Evolutionary conservation across 2,329 filamentous ascomycete species (phyloP).

Genomic region (Stemphylium vesicarium): DNA sequence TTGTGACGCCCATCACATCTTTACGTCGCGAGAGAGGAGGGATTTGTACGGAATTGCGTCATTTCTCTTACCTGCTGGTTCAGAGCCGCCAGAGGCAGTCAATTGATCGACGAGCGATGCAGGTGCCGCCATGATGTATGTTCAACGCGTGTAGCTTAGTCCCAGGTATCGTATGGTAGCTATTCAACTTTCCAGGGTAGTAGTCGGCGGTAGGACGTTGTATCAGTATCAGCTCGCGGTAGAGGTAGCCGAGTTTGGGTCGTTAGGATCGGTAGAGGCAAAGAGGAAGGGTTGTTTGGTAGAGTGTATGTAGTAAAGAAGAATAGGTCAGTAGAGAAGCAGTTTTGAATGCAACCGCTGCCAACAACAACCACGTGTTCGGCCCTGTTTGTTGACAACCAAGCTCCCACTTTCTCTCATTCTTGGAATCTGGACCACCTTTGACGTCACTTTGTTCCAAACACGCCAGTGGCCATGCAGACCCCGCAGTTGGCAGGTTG

Average conservation of each 20-base stretch:
- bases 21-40: too few species aligned
- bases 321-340: neutral
- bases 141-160: neutral
- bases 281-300: neutral
- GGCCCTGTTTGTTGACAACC: constrained; percentile 1
- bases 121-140: constrained; percentile 10
- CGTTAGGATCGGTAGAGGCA: neutral
- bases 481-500: constrained; percentile 7
- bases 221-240: too few species aligned
- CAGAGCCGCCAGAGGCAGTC: constrained; percentile 51
- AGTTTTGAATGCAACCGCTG: neutral
- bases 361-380: constrained; percentile 1
- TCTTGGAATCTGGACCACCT: neutral
- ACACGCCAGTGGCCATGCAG: neutral
- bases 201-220: too few species aligned
- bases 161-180: neutral
- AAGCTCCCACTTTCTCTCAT: neutral
- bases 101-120: constrained; percentile 47
- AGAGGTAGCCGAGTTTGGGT: too few species aligned
- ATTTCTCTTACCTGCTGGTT: constrained; percentile 45
- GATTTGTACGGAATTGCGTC: neutral
- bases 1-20: neutral
- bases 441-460: constrained; percentile 4
- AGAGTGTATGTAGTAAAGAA: neutral
- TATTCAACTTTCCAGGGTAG: neutral